Conservation (phyloP, 2,329 filamentous ascomycete genomes). For the Neospermospora avenae region DNA sequence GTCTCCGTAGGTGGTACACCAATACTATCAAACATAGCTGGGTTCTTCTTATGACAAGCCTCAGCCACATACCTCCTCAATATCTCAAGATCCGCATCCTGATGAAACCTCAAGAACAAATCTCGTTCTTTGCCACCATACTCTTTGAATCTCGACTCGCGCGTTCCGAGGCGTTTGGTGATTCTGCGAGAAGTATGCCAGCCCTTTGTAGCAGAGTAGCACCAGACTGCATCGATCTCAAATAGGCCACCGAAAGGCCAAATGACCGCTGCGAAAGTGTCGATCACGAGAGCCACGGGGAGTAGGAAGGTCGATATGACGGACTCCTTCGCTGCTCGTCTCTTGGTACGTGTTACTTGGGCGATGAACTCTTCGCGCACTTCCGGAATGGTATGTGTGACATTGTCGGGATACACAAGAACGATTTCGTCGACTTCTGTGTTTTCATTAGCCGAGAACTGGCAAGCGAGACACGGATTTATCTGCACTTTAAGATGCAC, state of each 20-base stretch:
- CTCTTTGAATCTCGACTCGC: background rate
- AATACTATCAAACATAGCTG: constrained; percentile 10
- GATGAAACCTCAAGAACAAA: constrained; percentile 4
- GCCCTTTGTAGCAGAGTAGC: constrained; percentile 29
- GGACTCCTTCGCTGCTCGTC: constrained; percentile 1
- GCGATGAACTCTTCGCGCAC: constrained; percentile 5
- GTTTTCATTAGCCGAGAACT: background rate
- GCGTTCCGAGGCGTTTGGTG: constrained; percentile 1
- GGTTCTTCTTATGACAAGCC: constrained; percentile 10
- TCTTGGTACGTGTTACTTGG: constrained; percentile 4
- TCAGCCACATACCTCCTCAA: constrained; percentile 7
- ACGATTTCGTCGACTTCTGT: constrained; percentile 11
- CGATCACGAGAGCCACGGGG: constrained; percentile 12
- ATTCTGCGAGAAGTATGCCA: constrained; percentile 9
- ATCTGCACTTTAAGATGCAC: background rate
- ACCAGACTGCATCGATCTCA: constrained; percentile 35
- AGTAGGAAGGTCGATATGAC: constrained; percentile 8
- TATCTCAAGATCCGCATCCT: background rate
- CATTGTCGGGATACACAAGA: constrained; percentile 5
- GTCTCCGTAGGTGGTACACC: constrained; percentile 14
- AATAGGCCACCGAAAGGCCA: constrained; percentile 36
- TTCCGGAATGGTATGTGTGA: constrained; percentile 3
- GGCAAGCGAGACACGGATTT: background rate
- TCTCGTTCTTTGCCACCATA: constrained; percentile 3
- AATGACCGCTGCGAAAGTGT: constrained; percentile 27